Percentiles rank a stretch among this genome's conserved stretches.
These are phyloP conservation scores for Venturia aucupariae DNA, from an alignment of 2,329 filamentous ascomycete genomes.

Conservation along the genomic window DNA sequence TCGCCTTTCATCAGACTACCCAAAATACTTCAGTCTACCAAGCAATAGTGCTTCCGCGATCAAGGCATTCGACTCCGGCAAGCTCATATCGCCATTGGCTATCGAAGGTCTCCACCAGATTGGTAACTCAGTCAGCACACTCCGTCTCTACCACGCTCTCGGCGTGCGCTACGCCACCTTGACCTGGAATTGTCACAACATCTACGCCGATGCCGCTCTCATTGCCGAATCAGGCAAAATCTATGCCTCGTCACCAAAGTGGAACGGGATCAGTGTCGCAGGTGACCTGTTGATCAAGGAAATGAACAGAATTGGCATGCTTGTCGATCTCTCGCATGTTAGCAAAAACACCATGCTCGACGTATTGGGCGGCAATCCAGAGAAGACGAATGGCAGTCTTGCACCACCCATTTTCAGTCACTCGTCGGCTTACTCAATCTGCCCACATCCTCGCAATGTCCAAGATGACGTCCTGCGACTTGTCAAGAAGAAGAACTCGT, in stretches of 20 bases:
- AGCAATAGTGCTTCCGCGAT: constrained; percentile 52
- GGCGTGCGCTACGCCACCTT: constrained; percentile 83
- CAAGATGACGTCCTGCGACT: constrained; percentile 72
- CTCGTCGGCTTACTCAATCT: constrained; percentile 70
- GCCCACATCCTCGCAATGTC: constrained; percentile 84
- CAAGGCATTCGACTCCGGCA: constrained; percentile 37
- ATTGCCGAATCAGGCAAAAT: constrained; percentile 38
- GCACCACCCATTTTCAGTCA: constrained; percentile 88
- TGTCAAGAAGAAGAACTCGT: constrained; percentile 60
- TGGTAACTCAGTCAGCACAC: constrained; percentile 67
- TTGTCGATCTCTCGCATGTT: constrained; percentile 81
- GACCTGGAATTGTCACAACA: constrained; percentile 90
- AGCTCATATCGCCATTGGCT: constrained; percentile 66
- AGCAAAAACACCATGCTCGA: constrained; percentile 76
- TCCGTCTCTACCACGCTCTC: constrained; percentile 65
- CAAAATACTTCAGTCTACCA: constrained; percentile 58
- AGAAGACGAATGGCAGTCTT: constrained; percentile 58
- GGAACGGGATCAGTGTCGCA: constrained; percentile 59
- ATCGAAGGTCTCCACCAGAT: constrained; percentile 91
- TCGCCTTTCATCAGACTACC: constrained; percentile 55
- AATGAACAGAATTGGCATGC: constrained; percentile 92
- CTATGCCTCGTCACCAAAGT: constrained; percentile 44
- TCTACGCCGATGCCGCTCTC: constrained; percentile 76
- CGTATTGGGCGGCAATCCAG: constrained; percentile 46
- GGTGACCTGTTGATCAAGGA: constrained; percentile 65